phyloP scores from a whole-genome alignment of 1,284 basidiomycete species.

The Schizophyllum commune region DNA sequence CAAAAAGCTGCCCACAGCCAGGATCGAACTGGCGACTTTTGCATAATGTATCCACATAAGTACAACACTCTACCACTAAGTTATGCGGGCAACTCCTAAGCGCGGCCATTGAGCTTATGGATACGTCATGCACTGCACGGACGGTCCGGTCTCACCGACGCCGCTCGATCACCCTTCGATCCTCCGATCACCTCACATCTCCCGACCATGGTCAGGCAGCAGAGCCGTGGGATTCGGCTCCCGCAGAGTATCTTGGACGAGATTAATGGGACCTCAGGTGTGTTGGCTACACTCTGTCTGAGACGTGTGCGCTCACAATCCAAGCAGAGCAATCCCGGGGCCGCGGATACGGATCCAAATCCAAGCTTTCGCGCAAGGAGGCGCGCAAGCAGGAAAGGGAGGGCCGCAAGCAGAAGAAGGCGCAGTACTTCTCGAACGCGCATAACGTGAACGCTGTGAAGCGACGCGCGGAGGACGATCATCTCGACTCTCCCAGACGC shows the following conservation, averaged over 20 bases:
- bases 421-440: constrained; percentile 38
- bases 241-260: background rate
- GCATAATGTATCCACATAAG: background rate
- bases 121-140: too few species aligned
- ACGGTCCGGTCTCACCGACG: too few species aligned
- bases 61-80: background rate
- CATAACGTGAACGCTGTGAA: constrained; percentile 11
- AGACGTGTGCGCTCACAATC: too few species aligned
- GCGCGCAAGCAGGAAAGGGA: constrained; percentile 53
- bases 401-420: constrained; percentile 52
- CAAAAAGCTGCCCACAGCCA: background rate
- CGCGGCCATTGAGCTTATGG: too few species aligned
- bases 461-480: constrained; percentile 31
- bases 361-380: constrained; percentile 47
- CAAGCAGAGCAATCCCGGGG: background rate
- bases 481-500: constrained; percentile 30
- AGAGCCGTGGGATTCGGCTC: background rate
- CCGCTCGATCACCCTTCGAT: background rate
- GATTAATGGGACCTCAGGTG: background rate
- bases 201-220: background rate
- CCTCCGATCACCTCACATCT: background rate
- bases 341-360: background rate
- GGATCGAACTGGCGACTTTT: background rate
- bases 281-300: background rate
- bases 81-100: background rate